Evolutionary conservation across 179 eudicot genomes (phyloP).

Genomic region (Patellifolia procumbens): DNA sequence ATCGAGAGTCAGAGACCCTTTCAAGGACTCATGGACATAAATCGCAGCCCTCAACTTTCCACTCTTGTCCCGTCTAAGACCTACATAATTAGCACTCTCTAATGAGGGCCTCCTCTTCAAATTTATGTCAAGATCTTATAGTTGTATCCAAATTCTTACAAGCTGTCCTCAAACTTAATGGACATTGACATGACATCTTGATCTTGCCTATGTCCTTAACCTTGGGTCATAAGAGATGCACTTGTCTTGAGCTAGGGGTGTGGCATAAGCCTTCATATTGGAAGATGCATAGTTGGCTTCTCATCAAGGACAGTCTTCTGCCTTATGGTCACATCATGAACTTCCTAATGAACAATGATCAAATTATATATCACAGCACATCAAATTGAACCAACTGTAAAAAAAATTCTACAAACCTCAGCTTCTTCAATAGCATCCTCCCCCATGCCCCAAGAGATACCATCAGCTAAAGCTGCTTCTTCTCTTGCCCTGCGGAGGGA

Average conservation of each 20-base stretch:
- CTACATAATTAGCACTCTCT: too few relatives aligned
- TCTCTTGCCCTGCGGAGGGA: constrained; percentile 80
- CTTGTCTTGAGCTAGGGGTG: neutral
- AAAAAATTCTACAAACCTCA: constrained; percentile 58
- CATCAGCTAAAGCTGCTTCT: constrained; percentile 85
- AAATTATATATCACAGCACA: neutral
- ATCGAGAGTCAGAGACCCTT: neutral
- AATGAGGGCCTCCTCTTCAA: too few relatives aligned
- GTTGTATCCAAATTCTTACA: too few relatives aligned
- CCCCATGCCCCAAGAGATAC: constrained; percentile 95
- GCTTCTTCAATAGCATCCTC: constrained; percentile 96
- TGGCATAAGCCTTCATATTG: neutral
- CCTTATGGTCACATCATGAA: too few relatives aligned
- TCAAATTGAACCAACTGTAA: neutral
- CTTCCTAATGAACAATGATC: neutral
- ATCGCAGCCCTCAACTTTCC: neutral
- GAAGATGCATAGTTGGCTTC: too few relatives aligned
- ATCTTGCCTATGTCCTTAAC: neutral
- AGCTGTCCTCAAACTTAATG: too few relatives aligned
- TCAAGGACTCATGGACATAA: neutral
- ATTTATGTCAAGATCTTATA: too few relatives aligned
- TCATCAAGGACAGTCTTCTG: too few relatives aligned
- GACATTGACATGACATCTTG: too few relatives aligned
- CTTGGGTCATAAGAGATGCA: neutral
- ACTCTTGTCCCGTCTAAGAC: too few relatives aligned